Percentiles rank a stretch among this genome's conserved stretches.
phyloP scores from a whole-genome alignment of 345 rosid genomes.

The Acer negundo region DNA sequence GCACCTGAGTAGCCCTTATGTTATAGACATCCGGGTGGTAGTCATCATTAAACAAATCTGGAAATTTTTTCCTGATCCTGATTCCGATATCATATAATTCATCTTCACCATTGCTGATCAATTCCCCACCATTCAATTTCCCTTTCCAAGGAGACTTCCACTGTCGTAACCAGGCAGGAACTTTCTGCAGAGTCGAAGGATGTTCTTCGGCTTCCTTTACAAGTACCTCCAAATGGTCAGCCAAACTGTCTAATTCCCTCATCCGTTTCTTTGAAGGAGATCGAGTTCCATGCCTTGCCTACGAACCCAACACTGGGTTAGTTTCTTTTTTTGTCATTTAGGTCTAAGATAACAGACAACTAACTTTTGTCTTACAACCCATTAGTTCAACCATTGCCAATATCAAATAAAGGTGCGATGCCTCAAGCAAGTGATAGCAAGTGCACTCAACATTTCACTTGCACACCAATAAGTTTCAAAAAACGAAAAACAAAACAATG shows the following conservation, averaged over 20 bases:
- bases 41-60: constrained; percentile 64
- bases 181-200: constrained; percentile 36
- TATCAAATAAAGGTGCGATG: background rate
- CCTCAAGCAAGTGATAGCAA: background rate
- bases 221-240: constrained; percentile 58
- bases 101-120: constrained; percentile 72
- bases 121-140: constrained; percentile 81
- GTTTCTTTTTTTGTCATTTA: background rate
- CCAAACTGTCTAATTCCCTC: constrained; percentile 67
- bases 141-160: constrained; percentile 92
- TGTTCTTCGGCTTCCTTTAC: constrained; percentile 59
- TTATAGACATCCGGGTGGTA: constrained; percentile 89
- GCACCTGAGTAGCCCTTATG: constrained; percentile 81
- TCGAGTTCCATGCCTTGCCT: constrained; percentile 99
- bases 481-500: background rate
- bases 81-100: constrained; percentile 79
- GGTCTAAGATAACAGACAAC: background rate
- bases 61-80: constrained; percentile 73
- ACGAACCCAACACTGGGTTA: constrained; percentile 8
- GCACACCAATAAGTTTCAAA: background rate
- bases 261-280: constrained; percentile 89
- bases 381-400: background rate
- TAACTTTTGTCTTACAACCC: background rate
- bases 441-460: background rate
- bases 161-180: constrained; percentile 71